A percentile compares a stretch with the other conserved stretches of the same genome.
These are phyloP conservation scores for Colletotrichum magnum DNA, from an alignment of 2,329 filamentous ascomycete species.

Conservation along the genomic window DNA sequence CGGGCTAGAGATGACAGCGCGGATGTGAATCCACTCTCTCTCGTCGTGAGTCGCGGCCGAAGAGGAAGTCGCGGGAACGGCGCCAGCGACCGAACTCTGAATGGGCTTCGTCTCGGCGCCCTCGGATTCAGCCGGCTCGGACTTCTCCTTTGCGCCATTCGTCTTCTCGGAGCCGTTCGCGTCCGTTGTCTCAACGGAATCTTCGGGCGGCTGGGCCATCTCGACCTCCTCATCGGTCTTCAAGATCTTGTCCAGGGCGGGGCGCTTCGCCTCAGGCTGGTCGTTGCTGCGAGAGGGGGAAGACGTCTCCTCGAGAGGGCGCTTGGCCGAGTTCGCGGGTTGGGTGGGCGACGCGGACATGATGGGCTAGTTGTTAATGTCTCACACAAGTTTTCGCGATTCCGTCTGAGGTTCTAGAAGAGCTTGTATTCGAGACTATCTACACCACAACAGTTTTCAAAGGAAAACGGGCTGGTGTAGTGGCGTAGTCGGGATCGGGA, in stretches of 20 bases:
- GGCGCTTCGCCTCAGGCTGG: slow-evolving; percentile 97
- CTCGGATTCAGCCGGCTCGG: slow-evolving; percentile 76
- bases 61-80: slow-evolving; percentile 56
- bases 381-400: slow-evolving; percentile 41
- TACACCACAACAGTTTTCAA: slow-evolving; percentile 87
- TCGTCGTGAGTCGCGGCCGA: slow-evolving; percentile 81
- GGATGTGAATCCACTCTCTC: slow-evolving; percentile 95
- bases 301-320: slow-evolving; percentile 95
- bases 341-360: slow-evolving; percentile 82
- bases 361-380: slow-evolving; percentile 43
- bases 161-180: slow-evolving; percentile 65
- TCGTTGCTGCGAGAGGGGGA: slow-evolving; percentile 93
- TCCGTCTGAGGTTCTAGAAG: slow-evolving; percentile 63
- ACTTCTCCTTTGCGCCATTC: slow-evolving; percentile 65
- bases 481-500: slow-evolving; percentile 64
- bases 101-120: slow-evolving; percentile 64
- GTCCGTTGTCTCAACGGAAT: slow-evolving; percentile 57
- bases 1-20: slow-evolving; percentile 95
- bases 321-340: slow-evolving; percentile 83
- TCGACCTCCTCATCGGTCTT: slow-evolving; percentile 74
- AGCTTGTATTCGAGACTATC: slow-evolving; percentile 68
- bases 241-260: slow-evolving; percentile 91
- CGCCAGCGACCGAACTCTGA: slow-evolving; percentile 50
- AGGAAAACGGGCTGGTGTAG: slow-evolving; percentile 95
- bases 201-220: slow-evolving; percentile 56